A percentile compares a stretch with the other conserved stretches of the same genome.
Evolutionary conservation across 805 yeast species (phyloP).

Genomic region (Metschnikowia borealis): DNA sequence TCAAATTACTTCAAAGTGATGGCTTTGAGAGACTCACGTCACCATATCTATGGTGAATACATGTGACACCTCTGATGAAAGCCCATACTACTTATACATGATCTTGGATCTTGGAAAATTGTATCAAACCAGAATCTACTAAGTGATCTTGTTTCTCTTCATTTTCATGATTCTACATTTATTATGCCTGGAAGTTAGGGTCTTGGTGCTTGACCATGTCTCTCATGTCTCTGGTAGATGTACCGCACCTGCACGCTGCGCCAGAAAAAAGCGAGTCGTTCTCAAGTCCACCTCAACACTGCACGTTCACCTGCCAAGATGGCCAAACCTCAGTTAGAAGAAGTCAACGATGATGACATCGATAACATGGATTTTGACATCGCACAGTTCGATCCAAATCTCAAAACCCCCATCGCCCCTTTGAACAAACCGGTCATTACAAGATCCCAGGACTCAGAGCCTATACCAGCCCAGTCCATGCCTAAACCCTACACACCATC

Average conservation of each 20-base stretch:
- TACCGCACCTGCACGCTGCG: not conserved
- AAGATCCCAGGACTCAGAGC: conserved; percentile 52
- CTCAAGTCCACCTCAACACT: not conserved
- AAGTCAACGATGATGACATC: conserved; percentile 77
- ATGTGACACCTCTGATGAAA: no score
- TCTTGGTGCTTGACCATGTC: no score
- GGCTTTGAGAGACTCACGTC: no score
- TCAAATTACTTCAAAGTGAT: no score
- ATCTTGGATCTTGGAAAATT: no score
- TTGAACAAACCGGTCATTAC: conserved; percentile 52
- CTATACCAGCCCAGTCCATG: conserved; percentile 9
- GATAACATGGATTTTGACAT: conserved; percentile 92
- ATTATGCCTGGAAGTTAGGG: not conserved
- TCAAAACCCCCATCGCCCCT: conserved; percentile 70
- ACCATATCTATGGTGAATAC: no score
- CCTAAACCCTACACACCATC: not conserved
- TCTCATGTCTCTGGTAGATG: not conserved
- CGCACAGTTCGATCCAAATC: conserved; percentile 75
- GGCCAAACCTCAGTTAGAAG: conserved; percentile 67
- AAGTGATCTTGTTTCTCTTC: no score
- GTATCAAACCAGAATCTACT: no score
- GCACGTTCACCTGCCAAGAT: conserved; percentile 8
- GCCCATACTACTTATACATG: no score
- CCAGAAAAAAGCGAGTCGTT: conserved; percentile 3
- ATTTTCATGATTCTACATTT: not conserved